Percentiles rank a stretch among this genome's conserved stretches.
phyloP scores from a whole-genome alignment of 805 yeast species.

The Maudiozyma pseudohumilis region DNA sequence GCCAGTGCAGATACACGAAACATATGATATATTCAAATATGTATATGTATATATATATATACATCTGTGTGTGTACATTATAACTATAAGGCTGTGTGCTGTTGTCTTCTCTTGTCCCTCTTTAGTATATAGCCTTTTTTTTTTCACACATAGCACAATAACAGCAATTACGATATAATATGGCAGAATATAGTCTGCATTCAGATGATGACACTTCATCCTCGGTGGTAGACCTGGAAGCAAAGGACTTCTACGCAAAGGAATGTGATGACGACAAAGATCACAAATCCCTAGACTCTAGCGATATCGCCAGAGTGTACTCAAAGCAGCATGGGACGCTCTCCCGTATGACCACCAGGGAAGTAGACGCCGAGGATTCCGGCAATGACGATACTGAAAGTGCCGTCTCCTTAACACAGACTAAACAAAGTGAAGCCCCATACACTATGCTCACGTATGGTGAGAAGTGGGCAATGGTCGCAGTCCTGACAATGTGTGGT shows the following conservation, averaged over 20 bases:
- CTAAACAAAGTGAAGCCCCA: slow-evolving; percentile 1
- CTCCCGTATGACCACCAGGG: slow-evolving; percentile 18
- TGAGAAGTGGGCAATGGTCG: slow-evolving; percentile 27
- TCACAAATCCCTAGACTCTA: not conserved
- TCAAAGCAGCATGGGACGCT: slow-evolving; percentile 9
- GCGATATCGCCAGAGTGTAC: not conserved
- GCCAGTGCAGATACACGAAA: too few relatives aligned
- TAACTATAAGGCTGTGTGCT: too few relatives aligned
- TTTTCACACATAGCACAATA: too few relatives aligned
- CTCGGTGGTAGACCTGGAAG: not conserved
- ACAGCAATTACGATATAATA: too few relatives aligned
- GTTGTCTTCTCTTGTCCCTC: too few relatives aligned
- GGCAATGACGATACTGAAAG: slow-evolving; percentile 3
- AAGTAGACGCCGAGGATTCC: slow-evolving; percentile 7
- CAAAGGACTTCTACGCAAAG: slow-evolving; percentile 3
- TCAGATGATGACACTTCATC: slow-evolving; percentile 5
- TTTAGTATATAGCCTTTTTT: too few relatives aligned
- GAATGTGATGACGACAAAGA: not conserved
- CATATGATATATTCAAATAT: too few relatives aligned
- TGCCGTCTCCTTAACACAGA: not conserved
- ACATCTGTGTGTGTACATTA: too few relatives aligned
- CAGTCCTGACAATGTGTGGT: slow-evolving; percentile 29
- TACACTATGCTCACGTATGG: slow-evolving; percentile 17
- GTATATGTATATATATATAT: too few relatives aligned
- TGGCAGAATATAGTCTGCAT: slow-evolving; percentile 7